phyloP scores from a whole-genome alignment of 768 basidiomycete species.

The Lactarius deliciosus region DNA sequence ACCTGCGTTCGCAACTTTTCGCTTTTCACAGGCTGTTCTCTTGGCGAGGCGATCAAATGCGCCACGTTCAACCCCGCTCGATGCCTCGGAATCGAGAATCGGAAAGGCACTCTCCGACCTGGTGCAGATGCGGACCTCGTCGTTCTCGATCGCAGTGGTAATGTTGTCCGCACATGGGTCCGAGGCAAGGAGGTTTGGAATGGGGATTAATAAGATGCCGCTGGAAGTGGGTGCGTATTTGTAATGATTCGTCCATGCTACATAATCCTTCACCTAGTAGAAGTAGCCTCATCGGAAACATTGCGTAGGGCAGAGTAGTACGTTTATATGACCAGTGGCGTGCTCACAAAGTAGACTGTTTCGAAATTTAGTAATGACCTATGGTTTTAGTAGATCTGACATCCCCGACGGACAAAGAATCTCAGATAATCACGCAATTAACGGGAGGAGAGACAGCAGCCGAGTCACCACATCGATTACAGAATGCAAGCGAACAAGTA shows the following conservation, averaged over 20 bases:
- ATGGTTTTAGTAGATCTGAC: background rate
- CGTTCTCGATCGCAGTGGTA: conserved; percentile 67
- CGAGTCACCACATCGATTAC: conserved; percentile 5
- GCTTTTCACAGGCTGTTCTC: conserved; percentile 77
- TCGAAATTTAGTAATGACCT: background rate
- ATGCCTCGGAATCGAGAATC: conserved; percentile 74
- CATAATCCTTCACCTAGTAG: background rate
- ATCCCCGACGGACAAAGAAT: background rate
- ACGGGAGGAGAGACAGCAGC: background rate
- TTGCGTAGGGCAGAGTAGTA: background rate
- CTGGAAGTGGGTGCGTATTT: background rate
- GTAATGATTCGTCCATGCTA: background rate
- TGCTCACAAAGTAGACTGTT: background rate
- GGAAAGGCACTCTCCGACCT: conserved; percentile 75
- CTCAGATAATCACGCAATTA: background rate
- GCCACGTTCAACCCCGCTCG: conserved; percentile 86
- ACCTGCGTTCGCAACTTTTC: conserved; percentile 85
- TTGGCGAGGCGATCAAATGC: conserved; percentile 82
- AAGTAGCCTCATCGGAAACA: background rate
- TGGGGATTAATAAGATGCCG: background rate
- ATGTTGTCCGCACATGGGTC: conserved; percentile 73
- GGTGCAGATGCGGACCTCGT: conserved; percentile 88
- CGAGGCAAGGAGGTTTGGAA: conserved; percentile 71
- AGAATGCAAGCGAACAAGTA: conserved; percentile 2
- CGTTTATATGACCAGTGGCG: background rate